Evolutionary conservation across 306 rosid genomes (phyloP), one percentile per base, ranked within the genome.

Genomic region (Prunus mira): DNA sequence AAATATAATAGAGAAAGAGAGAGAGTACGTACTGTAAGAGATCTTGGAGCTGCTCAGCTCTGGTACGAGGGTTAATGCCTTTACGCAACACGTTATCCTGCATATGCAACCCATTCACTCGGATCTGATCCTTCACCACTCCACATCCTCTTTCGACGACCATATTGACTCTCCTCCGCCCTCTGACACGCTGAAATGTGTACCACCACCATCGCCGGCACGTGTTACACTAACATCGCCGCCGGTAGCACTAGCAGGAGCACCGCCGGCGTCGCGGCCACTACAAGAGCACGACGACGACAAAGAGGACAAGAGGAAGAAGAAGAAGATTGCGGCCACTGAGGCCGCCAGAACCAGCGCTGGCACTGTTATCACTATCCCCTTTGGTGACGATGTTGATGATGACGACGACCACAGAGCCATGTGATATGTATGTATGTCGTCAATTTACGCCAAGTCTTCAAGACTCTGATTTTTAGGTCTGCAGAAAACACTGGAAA

Each of bases 1-100:
- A 58, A 0, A 49, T 1, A 57, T 5, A 49, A 60, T 12, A 18
- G 61, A 55, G 22, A 63, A 7, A n/a, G 68, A 68, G 32, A 60
- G 18, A 54, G 30, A 55, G 4, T 32, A 83, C 93, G 66, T 45
- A 93, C 97, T 87, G 84, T 69, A 79, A 72, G 74, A 93, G 87
- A 88, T 91, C 98, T 83, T 88, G 89, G 54, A 93, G 98, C 81
- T 93, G 97, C 74, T 93, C 89, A 54, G 82, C 96, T 76, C 98
- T 78, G 6, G 96, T 85, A 51, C 96, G 91, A 71, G 97, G 98
- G 68, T 93, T 93, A 68, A 93, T 93, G 46, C 98, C 98, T 87
- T 93, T 93, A 12, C 98, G 89, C 65, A 93, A 91, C 78, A 93
- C 90, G 57, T 93, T 93, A 3, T 91, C 92, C 15, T 87, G 96